Conservation (phyloP, 345 rosid species). For the Physaria fendleri region DNA sequence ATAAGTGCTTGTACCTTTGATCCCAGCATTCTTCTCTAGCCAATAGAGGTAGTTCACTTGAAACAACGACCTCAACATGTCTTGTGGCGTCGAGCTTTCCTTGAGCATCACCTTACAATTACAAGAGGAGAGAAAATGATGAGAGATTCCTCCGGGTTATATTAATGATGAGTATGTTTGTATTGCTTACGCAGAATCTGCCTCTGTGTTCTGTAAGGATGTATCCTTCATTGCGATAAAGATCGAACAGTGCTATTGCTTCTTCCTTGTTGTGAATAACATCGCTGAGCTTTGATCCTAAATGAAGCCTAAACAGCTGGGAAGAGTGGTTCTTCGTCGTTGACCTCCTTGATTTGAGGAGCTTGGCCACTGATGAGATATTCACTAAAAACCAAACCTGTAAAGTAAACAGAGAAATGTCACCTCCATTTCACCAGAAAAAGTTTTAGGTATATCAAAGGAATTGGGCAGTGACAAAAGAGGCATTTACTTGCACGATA, state of each 20-base stretch:
- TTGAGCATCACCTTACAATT: slow-evolving; percentile 74
- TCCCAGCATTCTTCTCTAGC: slow-evolving; percentile 92
- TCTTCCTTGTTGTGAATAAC: slow-evolving; percentile 67
- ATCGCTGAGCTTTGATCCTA: slow-evolving; percentile 84
- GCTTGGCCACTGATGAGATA: slow-evolving; percentile 93
- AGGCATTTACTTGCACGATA: slow-evolving; percentile 81
- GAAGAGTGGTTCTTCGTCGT: slow-evolving; percentile 88
- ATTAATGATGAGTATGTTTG: neutral
- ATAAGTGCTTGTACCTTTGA: slow-evolving; percentile 45
- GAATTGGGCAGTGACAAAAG: neutral
- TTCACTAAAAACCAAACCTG: slow-evolving; percentile 93
- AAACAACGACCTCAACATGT: slow-evolving; percentile 90
- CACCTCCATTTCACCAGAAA: neutral
- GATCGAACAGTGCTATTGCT: slow-evolving; percentile 52
- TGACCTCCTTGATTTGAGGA: slow-evolving; percentile 83
- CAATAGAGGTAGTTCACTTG: slow-evolving; percentile 91
- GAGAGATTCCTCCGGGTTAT: neutral
- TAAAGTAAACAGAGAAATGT: slow-evolving; percentile 8
- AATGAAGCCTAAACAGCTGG: slow-evolving; percentile 61
- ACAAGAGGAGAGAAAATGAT: neutral
- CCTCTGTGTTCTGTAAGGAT: slow-evolving; percentile 68
- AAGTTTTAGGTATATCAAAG: neutral
- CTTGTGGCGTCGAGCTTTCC: slow-evolving; percentile 66
- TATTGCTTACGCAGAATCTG: slow-evolving; percentile 59
- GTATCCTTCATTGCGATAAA: slow-evolving; percentile 74